phyloP scores from a whole-genome alignment of 164 flowering plant genomes.

The Nymphaea colorata region DNA sequence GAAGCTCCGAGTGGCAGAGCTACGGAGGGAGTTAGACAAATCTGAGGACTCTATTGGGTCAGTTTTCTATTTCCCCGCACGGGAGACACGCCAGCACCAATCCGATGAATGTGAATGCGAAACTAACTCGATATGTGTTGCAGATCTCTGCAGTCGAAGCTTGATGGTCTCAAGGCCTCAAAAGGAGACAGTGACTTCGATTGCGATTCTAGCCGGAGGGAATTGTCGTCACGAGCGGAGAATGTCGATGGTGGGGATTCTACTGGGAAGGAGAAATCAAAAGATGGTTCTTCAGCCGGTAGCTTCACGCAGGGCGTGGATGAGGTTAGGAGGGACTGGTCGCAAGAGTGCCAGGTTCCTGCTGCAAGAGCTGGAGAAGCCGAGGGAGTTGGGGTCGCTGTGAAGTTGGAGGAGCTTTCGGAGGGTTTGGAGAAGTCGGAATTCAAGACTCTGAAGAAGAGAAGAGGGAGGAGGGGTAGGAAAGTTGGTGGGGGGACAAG shows the following conservation, averaged over 20 bases:
- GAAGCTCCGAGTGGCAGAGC: slow-evolving; percentile 51
- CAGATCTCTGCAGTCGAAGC: slow-evolving; percentile 68
- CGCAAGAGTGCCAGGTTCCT: slow-evolving; percentile 23
- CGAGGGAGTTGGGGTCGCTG: slow-evolving; percentile 12
- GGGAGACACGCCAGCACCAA: not conserved
- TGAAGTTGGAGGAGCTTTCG: slow-evolving; percentile 13
- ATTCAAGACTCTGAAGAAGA: slow-evolving; percentile 23
- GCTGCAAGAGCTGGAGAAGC: slow-evolving; percentile 1
- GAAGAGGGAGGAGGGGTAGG: slow-evolving; percentile 76
- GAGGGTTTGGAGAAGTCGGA: slow-evolving; percentile 12
- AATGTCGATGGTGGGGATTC: slow-evolving; percentile 27
- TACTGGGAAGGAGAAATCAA: slow-evolving; percentile 16
- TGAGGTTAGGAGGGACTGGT: slow-evolving; percentile 27
- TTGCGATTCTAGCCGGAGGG: slow-evolving; percentile 32
- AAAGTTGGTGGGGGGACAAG: slow-evolving; percentile 33
- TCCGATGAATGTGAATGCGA: too few species aligned
- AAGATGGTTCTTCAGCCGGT: slow-evolving; percentile 19
- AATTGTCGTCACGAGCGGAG: slow-evolving; percentile 25
- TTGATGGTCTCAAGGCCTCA: slow-evolving; percentile 41
- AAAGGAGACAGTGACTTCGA: slow-evolving; percentile 16
- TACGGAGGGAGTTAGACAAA: slow-evolving; percentile 52
- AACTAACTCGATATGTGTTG: not conserved
- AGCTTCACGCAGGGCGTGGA: slow-evolving; percentile 33
- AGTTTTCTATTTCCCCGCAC: not conserved
- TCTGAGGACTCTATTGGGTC: slow-evolving; percentile 84